Conservation (phyloP, 257 asterid genomes). For the Eustoma russellianum region DNA sequence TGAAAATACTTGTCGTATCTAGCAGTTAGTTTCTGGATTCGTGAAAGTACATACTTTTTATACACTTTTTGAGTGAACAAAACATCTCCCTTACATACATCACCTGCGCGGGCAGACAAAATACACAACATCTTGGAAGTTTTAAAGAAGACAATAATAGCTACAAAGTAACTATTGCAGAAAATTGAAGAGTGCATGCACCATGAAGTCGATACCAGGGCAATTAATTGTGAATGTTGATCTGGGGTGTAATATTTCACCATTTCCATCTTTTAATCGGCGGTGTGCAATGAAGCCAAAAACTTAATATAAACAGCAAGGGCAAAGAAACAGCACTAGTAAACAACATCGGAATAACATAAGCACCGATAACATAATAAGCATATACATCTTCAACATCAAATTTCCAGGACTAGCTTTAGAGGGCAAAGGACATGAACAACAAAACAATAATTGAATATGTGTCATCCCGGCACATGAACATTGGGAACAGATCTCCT, state of each 20-base stretch:
- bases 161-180: slow-evolving; percentile 8
- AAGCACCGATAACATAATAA: too few species aligned
- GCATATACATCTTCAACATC: too few species aligned
- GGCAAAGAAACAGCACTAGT: not conserved
- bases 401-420: too few species aligned
- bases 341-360: not conserved
- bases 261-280: slow-evolving; percentile 57
- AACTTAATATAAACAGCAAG: not conserved
- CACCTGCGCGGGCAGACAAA: slow-evolving; percentile 36
- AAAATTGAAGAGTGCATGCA: slow-evolving; percentile 8
- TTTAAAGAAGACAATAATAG: not conserved
- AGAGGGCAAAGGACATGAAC: too few species aligned
- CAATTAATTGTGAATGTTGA: slow-evolving; percentile 60
- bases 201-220: slow-evolving; percentile 48
- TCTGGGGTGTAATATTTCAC: slow-evolving; percentile 51
- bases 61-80: slow-evolving; percentile 62
- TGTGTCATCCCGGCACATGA: too few species aligned
- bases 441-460: too few species aligned
- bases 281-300: slow-evolving; percentile 1
- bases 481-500: too few species aligned
- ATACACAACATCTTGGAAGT: not conserved
- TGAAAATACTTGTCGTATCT: too few species aligned
- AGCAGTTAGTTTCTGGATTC: too few species aligned
- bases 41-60: slow-evolving; percentile 32
- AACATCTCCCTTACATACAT: slow-evolving; percentile 74